Base-by-base conservation (phyloP, 2,329 filamentous ascomycete genomes). In the Diaporthe sp. region DNA sequence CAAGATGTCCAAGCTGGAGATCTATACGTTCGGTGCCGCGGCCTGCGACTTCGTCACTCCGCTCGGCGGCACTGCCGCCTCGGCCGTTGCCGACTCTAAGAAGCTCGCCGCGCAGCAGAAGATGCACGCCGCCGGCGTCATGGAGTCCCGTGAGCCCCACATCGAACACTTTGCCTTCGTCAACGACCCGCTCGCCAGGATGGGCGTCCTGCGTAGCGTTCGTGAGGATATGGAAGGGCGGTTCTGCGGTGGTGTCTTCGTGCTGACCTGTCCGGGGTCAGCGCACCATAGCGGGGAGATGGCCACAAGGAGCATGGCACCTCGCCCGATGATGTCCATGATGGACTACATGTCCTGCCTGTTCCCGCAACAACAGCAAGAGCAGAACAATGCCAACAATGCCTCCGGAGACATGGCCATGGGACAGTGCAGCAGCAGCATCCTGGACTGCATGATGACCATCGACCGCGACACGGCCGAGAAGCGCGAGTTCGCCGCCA, bases 1-100 rank as follows among this genome's bases (percentile, higher is more conserved):
- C 1, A 80, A 81, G 56, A 79, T 83, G 17, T 75, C 81, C 51
- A 85, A 83, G 74, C 80, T 87, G 22, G 83, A 86, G 73, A 81
- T 87, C 22, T 86, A 85, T 78, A 86, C 85, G 0, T 86, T 86
- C 68, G 85, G 85, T 12, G 82, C 83, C 3, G 80, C 83, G 3
- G 81, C 83, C 7, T 77, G 76, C 13, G 84, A 85, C 74, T 85
- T 85, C 75, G 78, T 81, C 42, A 74, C 82, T 25, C 84, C 84
- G 8, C 77, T 82, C 5, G 81, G 81, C 32, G 78, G 79, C 35
- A 73, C 32, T 27, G 77, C 56, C 39, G 75, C 73, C 59, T 27
- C 69, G 10, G 55, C 35, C 5, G 55, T 53, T 7, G 42, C 69
- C 4, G 76, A 78, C 4, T n/a, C 61, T 2, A 76, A 76, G 63